Percentiles rank a stretch among this genome's conserved stretches.
Conservation (phyloP, 2,329 filamentous ascomycete genomes). For the Fusarium oligoseptatum region DNA sequence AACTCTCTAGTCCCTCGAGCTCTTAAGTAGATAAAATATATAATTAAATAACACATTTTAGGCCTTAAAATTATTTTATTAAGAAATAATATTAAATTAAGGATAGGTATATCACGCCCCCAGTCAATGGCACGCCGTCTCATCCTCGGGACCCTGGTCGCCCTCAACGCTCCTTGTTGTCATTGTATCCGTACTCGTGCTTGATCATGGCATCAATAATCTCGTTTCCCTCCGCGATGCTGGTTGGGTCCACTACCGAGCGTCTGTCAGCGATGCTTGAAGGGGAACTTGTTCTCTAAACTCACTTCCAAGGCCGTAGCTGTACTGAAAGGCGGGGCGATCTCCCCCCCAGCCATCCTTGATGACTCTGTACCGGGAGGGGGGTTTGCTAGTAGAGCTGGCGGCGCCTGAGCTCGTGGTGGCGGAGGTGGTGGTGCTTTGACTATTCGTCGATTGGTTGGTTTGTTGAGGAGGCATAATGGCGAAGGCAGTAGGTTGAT, state of each 20-base stretch:
- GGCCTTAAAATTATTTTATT: background rate
- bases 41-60: too few relatives aligned
- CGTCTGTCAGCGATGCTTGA: background rate
- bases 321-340: constrained; percentile 9
- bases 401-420: background rate
- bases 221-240: constrained; percentile 11
- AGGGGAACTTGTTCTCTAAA: background rate
- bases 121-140: background rate
- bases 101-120: background rate
- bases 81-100: background rate
- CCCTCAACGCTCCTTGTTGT: background rate
- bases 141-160: background rate
- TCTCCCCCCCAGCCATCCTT: constrained; percentile 17
- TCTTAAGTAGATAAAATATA: too few relatives aligned
- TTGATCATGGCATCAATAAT: constrained; percentile 16
- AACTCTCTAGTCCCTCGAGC: too few relatives aligned
- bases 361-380: background rate
- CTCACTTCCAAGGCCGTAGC: constrained; percentile 8
- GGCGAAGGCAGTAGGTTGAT: background rate
- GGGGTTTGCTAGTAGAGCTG: background rate
- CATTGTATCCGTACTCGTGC: background rate
- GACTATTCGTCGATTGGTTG: background rate
- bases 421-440: background rate
- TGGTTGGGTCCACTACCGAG: constrained; percentile 7
- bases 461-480: constrained; percentile 3